Conservation (phyloP, 2,329 filamentous ascomycete species). For the Monosporascus sp. region DNA sequence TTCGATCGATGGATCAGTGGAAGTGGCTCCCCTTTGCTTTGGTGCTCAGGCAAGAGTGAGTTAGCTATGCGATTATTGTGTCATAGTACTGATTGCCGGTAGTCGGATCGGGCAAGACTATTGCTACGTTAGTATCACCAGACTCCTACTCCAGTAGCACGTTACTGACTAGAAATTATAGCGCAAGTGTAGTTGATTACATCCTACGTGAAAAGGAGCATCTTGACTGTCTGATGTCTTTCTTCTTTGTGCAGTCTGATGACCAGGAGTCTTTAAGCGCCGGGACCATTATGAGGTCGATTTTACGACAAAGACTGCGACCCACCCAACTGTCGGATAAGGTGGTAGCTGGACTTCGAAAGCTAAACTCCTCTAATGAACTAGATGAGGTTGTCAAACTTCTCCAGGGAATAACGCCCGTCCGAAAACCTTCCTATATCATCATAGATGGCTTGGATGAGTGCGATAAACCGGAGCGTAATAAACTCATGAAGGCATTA, state of each 20-base stretch:
- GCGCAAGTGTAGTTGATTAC: constrained; percentile 14
- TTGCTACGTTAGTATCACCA: constrained; percentile 6
- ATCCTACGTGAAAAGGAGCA: constrained; percentile 4
- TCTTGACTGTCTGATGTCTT: constrained; percentile 10
- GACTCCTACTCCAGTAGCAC: too few species aligned
- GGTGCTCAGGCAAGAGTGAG: constrained; percentile 28
- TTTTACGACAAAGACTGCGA: constrained; percentile 15
- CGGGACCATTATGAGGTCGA: constrained; percentile 15
- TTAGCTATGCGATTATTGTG: not conserved
- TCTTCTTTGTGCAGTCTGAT: constrained; percentile 20
- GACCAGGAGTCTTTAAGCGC: constrained; percentile 13
- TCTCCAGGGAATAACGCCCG: not conserved
- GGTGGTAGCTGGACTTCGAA: constrained; percentile 1
- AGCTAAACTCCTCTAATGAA: not conserved
- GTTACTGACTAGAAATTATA: not conserved
- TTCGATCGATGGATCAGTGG: constrained; percentile 16
- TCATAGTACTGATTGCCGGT: too few species aligned
- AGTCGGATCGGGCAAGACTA: constrained; percentile 26
- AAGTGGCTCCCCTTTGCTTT: constrained; percentile 11
- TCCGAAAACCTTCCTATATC: constrained; percentile 11
- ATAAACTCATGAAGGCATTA: constrained; percentile 5
- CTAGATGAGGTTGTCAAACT: not conserved
- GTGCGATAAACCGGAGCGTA: constrained; percentile 14
- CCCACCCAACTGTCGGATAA: constrained; percentile 5
- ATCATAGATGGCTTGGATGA: constrained; percentile 26